Evolutionary conservation across 306 rosid genomes (phyloP).

Genomic region (Vicia villosa): DNA sequence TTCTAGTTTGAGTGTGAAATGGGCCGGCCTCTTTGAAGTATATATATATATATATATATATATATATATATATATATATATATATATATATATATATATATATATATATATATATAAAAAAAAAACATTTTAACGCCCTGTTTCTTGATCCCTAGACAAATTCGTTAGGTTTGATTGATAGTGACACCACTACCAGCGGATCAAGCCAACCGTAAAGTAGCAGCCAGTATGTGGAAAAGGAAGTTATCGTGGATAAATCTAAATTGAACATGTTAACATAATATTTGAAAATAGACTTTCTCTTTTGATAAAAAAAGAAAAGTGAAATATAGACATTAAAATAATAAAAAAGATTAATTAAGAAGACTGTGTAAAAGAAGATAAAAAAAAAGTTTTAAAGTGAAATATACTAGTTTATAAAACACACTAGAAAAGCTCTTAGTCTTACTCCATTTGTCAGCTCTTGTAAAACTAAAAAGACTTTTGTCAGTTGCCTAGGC

Average conservation of each 20-base stretch:
- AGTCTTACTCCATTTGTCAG: not conserved
- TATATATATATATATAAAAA: too few species aligned
- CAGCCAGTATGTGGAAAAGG: not conserved
- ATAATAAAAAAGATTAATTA: too few species aligned
- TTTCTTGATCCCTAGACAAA: not conserved
- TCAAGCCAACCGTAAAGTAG: not conserved
- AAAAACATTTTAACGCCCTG: too few species aligned
- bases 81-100: too few species aligned
- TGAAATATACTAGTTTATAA: not conserved
- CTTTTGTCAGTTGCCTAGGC: not conserved
- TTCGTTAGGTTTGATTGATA: not conserved
- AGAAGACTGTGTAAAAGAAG: not conserved
- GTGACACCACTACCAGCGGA: constrained; percentile 2
- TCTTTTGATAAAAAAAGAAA: too few species aligned
- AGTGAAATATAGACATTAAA: not conserved
- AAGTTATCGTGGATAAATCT: too few species aligned
- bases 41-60: too few species aligned
- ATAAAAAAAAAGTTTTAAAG: not conserved
- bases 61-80: too few species aligned
- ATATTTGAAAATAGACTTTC: not conserved
- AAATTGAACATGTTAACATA: not conserved
- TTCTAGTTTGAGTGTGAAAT: too few species aligned
- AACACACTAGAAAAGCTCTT: not conserved
- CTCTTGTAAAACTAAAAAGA: not conserved
- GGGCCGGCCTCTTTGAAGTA: too few species aligned